Evolutionary conservation across 768 basidiomycete genomes (phyloP), one percentile per base, ranked within the genome.

Genomic region (Paxillus rubicundulus): DNA sequence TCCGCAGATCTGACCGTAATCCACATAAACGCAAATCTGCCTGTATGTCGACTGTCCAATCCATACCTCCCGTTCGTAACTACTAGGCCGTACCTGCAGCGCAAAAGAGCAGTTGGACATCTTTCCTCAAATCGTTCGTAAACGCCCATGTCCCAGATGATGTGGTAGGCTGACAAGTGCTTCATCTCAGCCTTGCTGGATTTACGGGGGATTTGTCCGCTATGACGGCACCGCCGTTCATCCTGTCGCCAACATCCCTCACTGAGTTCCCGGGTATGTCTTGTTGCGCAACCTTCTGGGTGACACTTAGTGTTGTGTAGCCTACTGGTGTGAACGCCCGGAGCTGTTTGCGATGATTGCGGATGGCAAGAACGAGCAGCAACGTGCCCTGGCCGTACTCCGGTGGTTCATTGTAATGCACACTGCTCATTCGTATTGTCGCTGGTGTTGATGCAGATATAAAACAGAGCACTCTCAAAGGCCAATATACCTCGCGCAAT

Each of bases 301-400:
- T 5, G 54, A 33, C 10, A 20, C 54, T 53, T 14, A 67, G 48
- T 17, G 37, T 16, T 45, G 21, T 38, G 20, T 57, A 91, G 94
- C 94, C 0, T 97, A 98, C 71, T 98, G 96, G 96, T 92, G 93
- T 65, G 96, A 98, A 68, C 89, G 90, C 46, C 93, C 93, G 24
- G 86, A 86, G 49, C 75, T 93, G 49, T 98, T 99, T 64, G 84
- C 93, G 4, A 83, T 82, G 18, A 98, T 98, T 66, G 82, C 86
- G 17, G 84, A 86, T 59, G 92, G 85, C 5, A 77, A 76, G 65
- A 82, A 81, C 12, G 81, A 84, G 28, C 86, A 94, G 68, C 83
- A 85, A 2, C 78, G 94, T 45, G 78, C 85, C 2, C 74, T 90
- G 47, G 81, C 85, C 6, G 92, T 98, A n/a, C 77, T 98, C 41